Evolutionary conservation across 352 stramenopile species (phyloP), one percentile per base, ranked within the genome.

Genomic region (Pythium plurisporium): DNA sequence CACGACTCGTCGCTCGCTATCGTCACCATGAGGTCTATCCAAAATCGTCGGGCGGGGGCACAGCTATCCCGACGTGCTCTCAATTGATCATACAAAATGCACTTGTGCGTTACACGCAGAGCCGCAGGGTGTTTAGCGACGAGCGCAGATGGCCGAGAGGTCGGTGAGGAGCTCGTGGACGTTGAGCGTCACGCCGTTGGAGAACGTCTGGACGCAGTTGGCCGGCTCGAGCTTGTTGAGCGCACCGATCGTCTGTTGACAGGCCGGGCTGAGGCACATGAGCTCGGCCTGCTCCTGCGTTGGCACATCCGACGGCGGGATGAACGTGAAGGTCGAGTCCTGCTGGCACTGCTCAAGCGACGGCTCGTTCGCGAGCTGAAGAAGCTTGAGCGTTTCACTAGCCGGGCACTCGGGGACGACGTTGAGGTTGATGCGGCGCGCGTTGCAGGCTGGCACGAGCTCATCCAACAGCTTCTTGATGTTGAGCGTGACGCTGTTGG

Each of bases 141-240:
- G 25, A 6, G 20, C 42, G 26, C 74, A 83, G 50, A 61, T 66
- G 1, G 66, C 55, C 30, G 25, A 19, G 60, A 72, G 76, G 43
- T 64, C 73, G 25, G 74, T 62, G 10, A 66, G 48, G 50, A 83
- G 52, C 37, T 75, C 17, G 42, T 75, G 57, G 38, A 81, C 69
- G 60, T 81, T 83, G 55, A 83, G 65, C 27, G 48, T 54, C 31
- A 75, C 64, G 31, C 52, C 65, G 44, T 66, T 59, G 57, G 63
- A 83, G 74, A 64, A 70, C 38, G 41, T 49, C n/a, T 70, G 63
- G 42, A 75, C 55, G 59, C 74, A 83, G 67, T 83, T 69, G 0
- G 61, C 6, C 10, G 74, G 74, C 1, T 69, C 9, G 26, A 81
- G 49, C 20, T 54, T 55, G 19, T 69, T 38, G 3, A 83, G 38